A percentile compares a stretch with the other conserved stretches of the same genome.
Evolutionary conservation across 2,329 filamentous ascomycete genomes (phyloP).

Genomic region (Beauveria bassiana): DNA sequence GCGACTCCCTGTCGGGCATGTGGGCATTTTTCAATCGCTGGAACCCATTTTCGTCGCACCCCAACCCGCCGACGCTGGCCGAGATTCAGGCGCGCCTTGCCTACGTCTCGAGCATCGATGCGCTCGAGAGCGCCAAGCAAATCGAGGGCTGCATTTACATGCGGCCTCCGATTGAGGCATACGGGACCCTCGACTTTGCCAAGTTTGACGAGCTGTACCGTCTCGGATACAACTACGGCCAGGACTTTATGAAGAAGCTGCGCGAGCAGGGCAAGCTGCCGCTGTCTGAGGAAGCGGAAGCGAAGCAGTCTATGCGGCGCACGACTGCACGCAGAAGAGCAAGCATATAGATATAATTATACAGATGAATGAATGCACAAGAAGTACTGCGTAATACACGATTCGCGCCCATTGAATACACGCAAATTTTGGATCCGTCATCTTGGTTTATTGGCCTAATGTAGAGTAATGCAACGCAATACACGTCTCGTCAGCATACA

Average conservation of each 20-base stretch:
- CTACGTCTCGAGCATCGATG: conserved; percentile 92
- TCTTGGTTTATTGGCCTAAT: not conserved
- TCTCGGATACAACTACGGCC: conserved; percentile 79
- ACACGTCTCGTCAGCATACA: not conserved
- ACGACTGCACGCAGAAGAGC: conserved; percentile 74
- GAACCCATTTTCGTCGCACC: conserved; percentile 85
- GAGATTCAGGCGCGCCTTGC: conserved; percentile 94
- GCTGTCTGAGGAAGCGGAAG: conserved; percentile 62
- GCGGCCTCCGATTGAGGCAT: conserved; percentile 87
- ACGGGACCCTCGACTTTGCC: conserved; percentile 90
- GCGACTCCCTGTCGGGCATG: conserved; percentile 87
- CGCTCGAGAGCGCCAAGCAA: conserved; percentile 84
- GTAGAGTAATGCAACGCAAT: not conserved
- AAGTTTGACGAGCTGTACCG: conserved; percentile 97
- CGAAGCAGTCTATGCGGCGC: conserved; percentile 66
- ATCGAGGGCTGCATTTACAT: conserved; percentile 92
- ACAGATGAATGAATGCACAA: not conserved
- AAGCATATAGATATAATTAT: conserved; percentile 49
- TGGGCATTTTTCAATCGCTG: conserved; percentile 95
- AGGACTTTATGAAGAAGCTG: conserved; percentile 68
- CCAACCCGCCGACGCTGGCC: conserved; percentile 88
- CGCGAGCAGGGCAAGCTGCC: conserved; percentile 70
- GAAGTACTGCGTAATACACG: not conserved
- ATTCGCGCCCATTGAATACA: not conserved
- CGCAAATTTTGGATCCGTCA: not conserved